Percentiles rank a stretch among this genome's conserved stretches.
These are phyloP conservation scores for Pichia rugopelliculosa DNA, from an alignment of 805 yeast species.

Conservation along the genomic window DNA sequence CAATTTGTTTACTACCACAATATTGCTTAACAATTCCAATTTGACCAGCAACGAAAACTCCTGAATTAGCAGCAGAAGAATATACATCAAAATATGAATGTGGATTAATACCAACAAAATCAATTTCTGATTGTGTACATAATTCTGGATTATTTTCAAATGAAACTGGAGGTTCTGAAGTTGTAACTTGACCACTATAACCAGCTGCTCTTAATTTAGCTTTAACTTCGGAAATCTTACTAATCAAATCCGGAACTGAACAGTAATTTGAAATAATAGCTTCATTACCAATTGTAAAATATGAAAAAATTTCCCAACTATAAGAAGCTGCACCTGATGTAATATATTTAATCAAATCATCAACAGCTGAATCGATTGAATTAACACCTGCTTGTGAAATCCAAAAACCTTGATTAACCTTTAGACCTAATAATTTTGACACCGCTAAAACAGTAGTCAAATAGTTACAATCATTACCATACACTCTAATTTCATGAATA, in stretches of 20 bases:
- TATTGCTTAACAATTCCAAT: constrained; percentile 41
- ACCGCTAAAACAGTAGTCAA: constrained; percentile 58
- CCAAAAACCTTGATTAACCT: constrained; percentile 85
- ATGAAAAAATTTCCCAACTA: constrained; percentile 70
- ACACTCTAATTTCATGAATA: constrained; percentile 61
- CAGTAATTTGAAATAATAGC: constrained; percentile 62
- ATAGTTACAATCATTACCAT: constrained; percentile 82
- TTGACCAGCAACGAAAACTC: constrained; percentile 62
- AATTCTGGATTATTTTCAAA: constrained; percentile 56
- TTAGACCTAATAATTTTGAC: constrained; percentile 52
- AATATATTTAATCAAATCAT: constrained; percentile 42
- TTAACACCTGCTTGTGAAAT: constrained; percentile 56
- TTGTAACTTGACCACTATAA: constrained; percentile 66
- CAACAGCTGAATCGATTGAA: constrained; percentile 57
- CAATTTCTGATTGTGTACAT: constrained; percentile 65
- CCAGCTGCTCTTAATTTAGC: constrained; percentile 56
- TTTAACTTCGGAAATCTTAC: constrained; percentile 61
- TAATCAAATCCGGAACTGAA: constrained; percentile 52
- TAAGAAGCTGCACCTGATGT: constrained; percentile 32
- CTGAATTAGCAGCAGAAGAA: constrained; percentile 60
- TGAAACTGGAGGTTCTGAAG: constrained; percentile 84
- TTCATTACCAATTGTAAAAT: constrained; percentile 82
- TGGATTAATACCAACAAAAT: constrained; percentile 79
- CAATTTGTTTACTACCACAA: constrained; percentile 50
- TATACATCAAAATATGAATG: constrained; percentile 74